A percentile compares a stretch with the other conserved stretches of the same genome.
Evolutionary conservation across 176 grass and related monocot genomes (phyloP).

Genomic region (Poa annua): DNA sequence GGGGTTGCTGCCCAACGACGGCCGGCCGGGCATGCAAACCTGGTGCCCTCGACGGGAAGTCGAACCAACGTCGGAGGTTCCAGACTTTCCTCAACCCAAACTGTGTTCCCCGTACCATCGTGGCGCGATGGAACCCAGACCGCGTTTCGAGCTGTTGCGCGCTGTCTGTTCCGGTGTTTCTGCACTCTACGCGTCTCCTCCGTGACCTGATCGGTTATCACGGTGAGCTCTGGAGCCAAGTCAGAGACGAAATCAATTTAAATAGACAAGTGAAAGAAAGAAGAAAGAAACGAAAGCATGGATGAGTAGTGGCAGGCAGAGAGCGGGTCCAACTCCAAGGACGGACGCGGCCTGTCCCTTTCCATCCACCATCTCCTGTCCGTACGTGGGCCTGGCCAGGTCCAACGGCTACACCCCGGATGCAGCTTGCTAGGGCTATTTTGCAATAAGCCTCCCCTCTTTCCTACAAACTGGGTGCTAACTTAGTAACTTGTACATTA

Average conservation of each 20-base stretch:
- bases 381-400: not conserved
- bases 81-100: too few relatives aligned
- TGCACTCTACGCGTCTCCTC: too few relatives aligned
- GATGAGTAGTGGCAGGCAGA: conserved; percentile 25
- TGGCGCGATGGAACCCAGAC: not conserved
- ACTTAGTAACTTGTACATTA: too few relatives aligned
- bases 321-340: conserved; percentile 24
- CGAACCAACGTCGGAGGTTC: too few relatives aligned
- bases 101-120: not conserved
- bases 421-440: not conserved
- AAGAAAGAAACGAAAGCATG: not conserved
- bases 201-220: too few relatives aligned
- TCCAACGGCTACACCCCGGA: conserved; percentile 58
- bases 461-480: not conserved
- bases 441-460: rapidly evolving
- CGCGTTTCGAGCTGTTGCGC: not conserved
- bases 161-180: not conserved
- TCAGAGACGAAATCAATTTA: not conserved
- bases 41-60: too few relatives aligned
- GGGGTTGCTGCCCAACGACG: too few relatives aligned
- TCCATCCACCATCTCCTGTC: conserved; percentile 8
- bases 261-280: not conserved
- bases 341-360: not conserved
- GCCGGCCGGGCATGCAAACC: too few relatives aligned
- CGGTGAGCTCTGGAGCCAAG: not conserved